Base-by-base conservation (phyloP, 129 eudicot genomes). In the Lactuca sativa region DNA sequence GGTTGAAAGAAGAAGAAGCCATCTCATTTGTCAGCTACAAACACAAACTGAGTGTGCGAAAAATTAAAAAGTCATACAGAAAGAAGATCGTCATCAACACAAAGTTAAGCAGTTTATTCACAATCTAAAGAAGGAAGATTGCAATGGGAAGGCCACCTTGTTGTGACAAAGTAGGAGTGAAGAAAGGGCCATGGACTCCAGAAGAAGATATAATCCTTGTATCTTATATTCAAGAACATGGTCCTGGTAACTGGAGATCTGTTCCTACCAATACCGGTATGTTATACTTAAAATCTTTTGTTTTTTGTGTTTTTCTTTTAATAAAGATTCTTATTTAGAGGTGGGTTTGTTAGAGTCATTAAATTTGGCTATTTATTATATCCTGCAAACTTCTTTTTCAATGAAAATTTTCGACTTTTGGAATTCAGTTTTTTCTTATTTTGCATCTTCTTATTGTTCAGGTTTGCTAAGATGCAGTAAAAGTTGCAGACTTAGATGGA, bases 131-230 rank as follows among this genome's bases (percentile, higher is more conserved):
- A 71, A 60, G 57, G 82, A 82, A 3, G 48, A 59, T 77, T 62
- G 60, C 53, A 79, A 79, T 79, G 83, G 83, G 79, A 74, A 79
- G 83, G 6, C 83, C 79, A 79, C 79, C 83, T 59, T 79, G 75
- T 74, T 73, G 79, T 67, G 79, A 79, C 61, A 79, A 74, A 56
- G 25, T 79, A 31, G 83, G 83, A 9, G 83, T 79, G 53, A 79
- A 74, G 61, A 79, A 79, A 79, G 83, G 83, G 8, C 83, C 83
- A 53, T 79, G 83, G 83, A 79, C 79, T 67, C 83, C 83, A 4
- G 83, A 79, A 79, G 83, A 79, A 62, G 83, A 79, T 73, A 79
- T 79, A 33, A 74, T 73, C 32, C 78, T 79, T 74, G 83, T 79
- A 47, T 59, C 80, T 67, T 79, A 79, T 55, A 79, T 74, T 62